phyloP scores from a whole-genome alignment of 768 basidiomycete species.

The Mycena leptocephala region DNA sequence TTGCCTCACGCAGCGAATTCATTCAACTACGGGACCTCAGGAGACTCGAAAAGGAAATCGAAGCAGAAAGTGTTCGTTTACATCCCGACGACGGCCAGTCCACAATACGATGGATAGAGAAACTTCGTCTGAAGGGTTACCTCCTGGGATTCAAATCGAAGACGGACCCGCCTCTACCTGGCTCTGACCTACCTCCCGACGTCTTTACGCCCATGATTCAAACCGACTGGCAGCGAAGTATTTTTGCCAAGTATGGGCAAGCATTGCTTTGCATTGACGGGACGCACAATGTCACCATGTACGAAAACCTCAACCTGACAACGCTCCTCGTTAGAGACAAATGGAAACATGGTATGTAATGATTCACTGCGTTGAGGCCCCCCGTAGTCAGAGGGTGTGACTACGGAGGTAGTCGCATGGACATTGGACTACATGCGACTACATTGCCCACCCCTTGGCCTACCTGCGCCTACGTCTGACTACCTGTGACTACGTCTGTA shows the following conservation, averaged over 20 bases:
- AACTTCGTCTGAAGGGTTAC: background rate
- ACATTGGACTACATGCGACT: too few relatives aligned
- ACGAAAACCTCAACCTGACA: constrained; percentile 25
- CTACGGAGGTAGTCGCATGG: too few relatives aligned
- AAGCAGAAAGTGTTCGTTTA: constrained; percentile 25
- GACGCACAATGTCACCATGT: constrained; percentile 29
- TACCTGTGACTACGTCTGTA: too few relatives aligned
- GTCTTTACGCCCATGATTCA: constrained; percentile 24
- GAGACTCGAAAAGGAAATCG: constrained; percentile 7
- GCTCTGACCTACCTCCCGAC: constrained; percentile 16
- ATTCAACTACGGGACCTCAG: too few relatives aligned
- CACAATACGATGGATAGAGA: constrained; percentile 9
- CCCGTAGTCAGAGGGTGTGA: too few relatives aligned
- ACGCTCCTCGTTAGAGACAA: constrained; percentile 1
- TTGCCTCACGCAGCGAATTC: background rate
- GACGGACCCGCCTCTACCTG: constrained; percentile 7
- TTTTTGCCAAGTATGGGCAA: constrained; percentile 20
- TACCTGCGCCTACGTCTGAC: too few relatives aligned
- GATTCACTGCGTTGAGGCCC: too few relatives aligned
- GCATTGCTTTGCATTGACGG: constrained; percentile 22
- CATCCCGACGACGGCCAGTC: constrained; percentile 23
- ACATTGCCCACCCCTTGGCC: too few relatives aligned
- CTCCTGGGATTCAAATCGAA: constrained; percentile 27
- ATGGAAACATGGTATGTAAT: background rate
- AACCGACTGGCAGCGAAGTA: constrained; percentile 11